phyloP scores from a whole-genome alignment of 2,329 filamentous ascomycete genomes.

The Pseudogymnoascus sp. region DNA sequence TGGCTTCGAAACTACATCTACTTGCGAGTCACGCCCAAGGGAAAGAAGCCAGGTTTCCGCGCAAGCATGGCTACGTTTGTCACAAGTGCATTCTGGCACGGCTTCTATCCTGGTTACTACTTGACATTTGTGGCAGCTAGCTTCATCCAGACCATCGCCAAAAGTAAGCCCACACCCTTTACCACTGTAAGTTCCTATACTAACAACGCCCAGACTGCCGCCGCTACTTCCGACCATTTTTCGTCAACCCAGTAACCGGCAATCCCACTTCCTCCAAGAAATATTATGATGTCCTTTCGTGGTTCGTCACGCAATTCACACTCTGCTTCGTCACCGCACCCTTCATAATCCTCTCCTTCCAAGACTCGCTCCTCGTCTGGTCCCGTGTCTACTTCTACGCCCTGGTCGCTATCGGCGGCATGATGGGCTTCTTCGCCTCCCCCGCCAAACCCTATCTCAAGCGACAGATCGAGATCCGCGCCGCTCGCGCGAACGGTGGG shows the following conservation, averaged over 20 bases:
- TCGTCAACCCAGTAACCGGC: slow-evolving; percentile 69
- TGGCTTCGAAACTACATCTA: slow-evolving; percentile 97
- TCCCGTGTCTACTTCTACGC: slow-evolving; percentile 82
- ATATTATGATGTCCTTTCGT: slow-evolving; percentile 78
- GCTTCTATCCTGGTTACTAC: slow-evolving; percentile 96
- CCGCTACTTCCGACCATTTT: slow-evolving; percentile 84
- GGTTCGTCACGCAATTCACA: slow-evolving; percentile 67
- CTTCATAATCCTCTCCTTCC: slow-evolving; percentile 73
- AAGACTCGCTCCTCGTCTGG: slow-evolving; percentile 69
- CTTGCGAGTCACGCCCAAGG: slow-evolving; percentile 85
- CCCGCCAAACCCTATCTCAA: slow-evolving; percentile 60
- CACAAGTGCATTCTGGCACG: slow-evolving; percentile 95
- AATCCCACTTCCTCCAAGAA: slow-evolving; percentile 63
- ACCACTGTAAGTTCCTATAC: background rate
- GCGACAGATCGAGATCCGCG: slow-evolving; percentile 50
- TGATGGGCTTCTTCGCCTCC: slow-evolving; percentile 70
- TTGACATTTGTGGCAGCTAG: slow-evolving; percentile 81
- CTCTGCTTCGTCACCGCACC: slow-evolving; percentile 79
- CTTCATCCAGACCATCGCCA: slow-evolving; percentile 86
- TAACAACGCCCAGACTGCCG: slow-evolving; percentile 61
- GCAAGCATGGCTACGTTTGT: slow-evolving; percentile 90
- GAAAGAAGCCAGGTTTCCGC: slow-evolving; percentile 92
- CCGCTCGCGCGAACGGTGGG: slow-evolving; percentile 31
- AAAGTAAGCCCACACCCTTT: slow-evolving; percentile 56
- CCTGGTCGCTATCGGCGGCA: slow-evolving; percentile 55